Conservation (phyloP, 2,329 filamentous ascomycete species). For the Ophiocordyceps australis region DNA sequence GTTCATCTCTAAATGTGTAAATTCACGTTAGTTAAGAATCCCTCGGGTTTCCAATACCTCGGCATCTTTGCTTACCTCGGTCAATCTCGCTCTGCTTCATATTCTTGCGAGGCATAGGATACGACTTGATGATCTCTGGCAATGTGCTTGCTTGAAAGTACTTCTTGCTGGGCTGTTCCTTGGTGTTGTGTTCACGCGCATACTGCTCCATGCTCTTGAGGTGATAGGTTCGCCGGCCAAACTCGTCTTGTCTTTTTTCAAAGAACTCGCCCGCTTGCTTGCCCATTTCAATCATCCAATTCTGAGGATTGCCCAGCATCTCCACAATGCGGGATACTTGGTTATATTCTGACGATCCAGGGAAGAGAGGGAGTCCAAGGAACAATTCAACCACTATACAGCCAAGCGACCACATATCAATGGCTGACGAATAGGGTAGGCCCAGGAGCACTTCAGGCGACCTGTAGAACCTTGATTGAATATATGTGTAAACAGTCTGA, state of each 20-base stretch:
- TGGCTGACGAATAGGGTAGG: slow-evolving; percentile 90
- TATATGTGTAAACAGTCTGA: slow-evolving; percentile 98
- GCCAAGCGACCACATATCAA: slow-evolving; percentile 98
- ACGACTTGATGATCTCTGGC: slow-evolving; percentile 93
- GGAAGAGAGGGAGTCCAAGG: slow-evolving; percentile 83
- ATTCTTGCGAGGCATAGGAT: slow-evolving; percentile 96
- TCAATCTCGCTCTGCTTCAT: slow-evolving; percentile 98
- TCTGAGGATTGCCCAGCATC: slow-evolving; percentile 91
- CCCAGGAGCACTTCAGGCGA: slow-evolving; percentile 94
- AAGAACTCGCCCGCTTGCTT: slow-evolving; percentile 97
- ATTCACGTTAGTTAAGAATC: no score
- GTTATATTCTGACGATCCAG: slow-evolving; percentile 96
- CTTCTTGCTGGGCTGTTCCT: slow-evolving; percentile 98
- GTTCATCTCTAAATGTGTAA: slow-evolving; percentile 65
- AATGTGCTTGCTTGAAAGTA: slow-evolving; percentile 92
- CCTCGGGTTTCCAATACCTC: no score
- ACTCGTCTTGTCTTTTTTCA: slow-evolving; percentile 83
- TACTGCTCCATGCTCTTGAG: slow-evolving; percentile 98
- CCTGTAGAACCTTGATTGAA: slow-evolving; percentile 94
- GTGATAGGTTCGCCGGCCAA: slow-evolving; percentile 74
- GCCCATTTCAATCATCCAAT: slow-evolving; percentile 98
- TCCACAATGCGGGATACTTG: slow-evolving; percentile 94
- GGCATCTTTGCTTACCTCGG: slow-evolving; percentile 44
- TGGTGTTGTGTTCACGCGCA: slow-evolving; percentile 83
- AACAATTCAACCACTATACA: slow-evolving; percentile 98